Conservation (phyloP, 2,329 filamentous ascomycete species). For the Elsinoe batatas region DNA sequence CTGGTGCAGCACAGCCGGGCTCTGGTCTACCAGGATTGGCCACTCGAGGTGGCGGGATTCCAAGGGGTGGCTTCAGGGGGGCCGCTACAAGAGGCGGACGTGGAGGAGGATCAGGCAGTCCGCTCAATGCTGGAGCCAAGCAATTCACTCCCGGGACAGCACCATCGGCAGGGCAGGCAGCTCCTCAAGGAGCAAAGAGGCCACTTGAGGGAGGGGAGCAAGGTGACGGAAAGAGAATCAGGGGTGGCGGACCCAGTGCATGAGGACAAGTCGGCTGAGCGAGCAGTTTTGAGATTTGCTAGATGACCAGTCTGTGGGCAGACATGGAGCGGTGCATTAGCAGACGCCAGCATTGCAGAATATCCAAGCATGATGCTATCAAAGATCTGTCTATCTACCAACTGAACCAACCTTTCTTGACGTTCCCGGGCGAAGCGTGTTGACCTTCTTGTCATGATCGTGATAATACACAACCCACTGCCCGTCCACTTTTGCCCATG, state of each 20-base stretch:
- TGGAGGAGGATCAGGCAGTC: constrained; percentile 18
- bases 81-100: constrained; percentile 17
- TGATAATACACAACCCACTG: background rate
- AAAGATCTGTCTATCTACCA: no score
- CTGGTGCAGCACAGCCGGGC: constrained; percentile 16
- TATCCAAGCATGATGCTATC: no score
- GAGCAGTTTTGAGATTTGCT: no score
- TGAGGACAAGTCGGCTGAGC: background rate
- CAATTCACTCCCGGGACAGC: constrained; percentile 26
- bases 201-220: constrained; percentile 24
- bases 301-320: no score
- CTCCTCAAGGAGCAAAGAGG: constrained; percentile 26
- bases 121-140: constrained; percentile 28
- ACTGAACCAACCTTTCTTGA: no score
- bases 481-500: background rate
- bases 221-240: constrained; percentile 24
- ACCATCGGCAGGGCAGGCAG: constrained; percentile 9
- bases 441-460: background rate
- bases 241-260: constrained; percentile 19
- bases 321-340: no score
- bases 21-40: constrained; percentile 18
- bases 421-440: background rate
- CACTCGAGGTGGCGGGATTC: constrained; percentile 18
- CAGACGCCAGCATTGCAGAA: no score
- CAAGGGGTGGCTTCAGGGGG: constrained; percentile 19